Percentiles rank a stretch among this genome's conserved stretches.
Evolutionary conservation across 1,284 basidiomycete genomes (phyloP).

Genomic region (Quambalaria eucalypti): DNA sequence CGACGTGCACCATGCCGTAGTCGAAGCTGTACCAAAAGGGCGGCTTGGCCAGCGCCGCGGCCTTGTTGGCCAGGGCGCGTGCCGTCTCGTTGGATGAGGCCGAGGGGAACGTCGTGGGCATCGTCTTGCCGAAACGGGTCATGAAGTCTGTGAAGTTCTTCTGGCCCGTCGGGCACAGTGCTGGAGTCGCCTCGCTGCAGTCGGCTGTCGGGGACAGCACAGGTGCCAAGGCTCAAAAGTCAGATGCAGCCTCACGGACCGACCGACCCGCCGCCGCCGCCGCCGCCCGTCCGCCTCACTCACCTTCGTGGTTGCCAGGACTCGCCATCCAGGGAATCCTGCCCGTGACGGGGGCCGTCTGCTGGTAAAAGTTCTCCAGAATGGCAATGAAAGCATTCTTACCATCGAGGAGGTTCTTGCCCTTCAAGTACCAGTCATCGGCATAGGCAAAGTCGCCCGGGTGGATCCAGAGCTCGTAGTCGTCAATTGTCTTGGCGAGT

Average conservation of each 20-base stretch:
- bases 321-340: conserved; percentile 29
- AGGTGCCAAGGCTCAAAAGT: no score
- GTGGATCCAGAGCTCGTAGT: conserved; percentile 10
- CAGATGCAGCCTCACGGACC: no score
- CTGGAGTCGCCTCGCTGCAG: no score
- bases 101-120: conserved; percentile 18
- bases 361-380: conserved; percentile 47
- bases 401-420: not conserved
- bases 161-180: conserved; percentile 26
- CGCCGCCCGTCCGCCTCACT: no score
- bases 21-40: conserved; percentile 27
- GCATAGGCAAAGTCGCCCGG: conserved; percentile 45
- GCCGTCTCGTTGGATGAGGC: conserved; percentile 1
- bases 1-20: conserved; percentile 29
- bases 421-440: conserved; percentile 29
- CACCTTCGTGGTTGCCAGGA: conserved; percentile 38
- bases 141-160: conserved; percentile 27
- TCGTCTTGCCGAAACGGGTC: conserved; percentile 12
- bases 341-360: conserved; percentile 39
- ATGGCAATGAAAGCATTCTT: conserved; percentile 33
- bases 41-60: not conserved
- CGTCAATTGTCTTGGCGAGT: not conserved
- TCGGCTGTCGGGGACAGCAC: no score
- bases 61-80: not conserved
- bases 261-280: no score